Conservation (phyloP, 768 basidiomycete species). For the Leccinum uliginosum region DNA sequence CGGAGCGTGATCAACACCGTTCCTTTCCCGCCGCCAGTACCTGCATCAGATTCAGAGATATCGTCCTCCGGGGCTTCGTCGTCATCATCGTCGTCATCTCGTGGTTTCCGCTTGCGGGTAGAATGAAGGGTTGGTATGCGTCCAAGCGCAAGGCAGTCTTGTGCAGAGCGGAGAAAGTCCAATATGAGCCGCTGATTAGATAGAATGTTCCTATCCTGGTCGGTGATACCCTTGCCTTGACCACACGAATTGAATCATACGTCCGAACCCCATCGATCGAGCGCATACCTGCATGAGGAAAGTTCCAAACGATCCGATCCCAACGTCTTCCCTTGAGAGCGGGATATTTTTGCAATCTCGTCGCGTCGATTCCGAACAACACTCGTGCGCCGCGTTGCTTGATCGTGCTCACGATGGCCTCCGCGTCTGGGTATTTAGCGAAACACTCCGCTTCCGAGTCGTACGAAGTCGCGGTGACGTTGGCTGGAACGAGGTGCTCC, state of each 20-base stretch:
- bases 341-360: conserved; percentile 56
- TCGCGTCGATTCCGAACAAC: conserved; percentile 83
- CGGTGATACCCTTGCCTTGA: conserved; percentile 81
- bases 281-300: conserved; percentile 85
- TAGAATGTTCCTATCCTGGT: conserved; percentile 89
- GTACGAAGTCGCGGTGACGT: conserved; percentile 81
- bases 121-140: conserved; percentile 41
- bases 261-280: not conserved
- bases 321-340: conserved; percentile 58
- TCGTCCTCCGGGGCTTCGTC: conserved; percentile 30
- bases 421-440: conserved; percentile 76
- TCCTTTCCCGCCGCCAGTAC: conserved; percentile 44
- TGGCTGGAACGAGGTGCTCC: conserved; percentile 52
- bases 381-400: conserved; percentile 61
- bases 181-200: conserved; percentile 84
- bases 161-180: conserved; percentile 73
- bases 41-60: conserved; percentile 14
- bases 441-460: conserved; percentile 76
- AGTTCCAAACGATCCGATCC: conserved; percentile 90
- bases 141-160: conserved; percentile 56
- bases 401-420: conserved; percentile 52
- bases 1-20: conserved; percentile 83
- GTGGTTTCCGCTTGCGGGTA: conserved; percentile 42
- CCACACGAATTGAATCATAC: not conserved
- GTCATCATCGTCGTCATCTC: conserved; percentile 40